Conservation (phyloP, 2,329 filamentous ascomycete species). For the Clathrospora elynae region DNA sequence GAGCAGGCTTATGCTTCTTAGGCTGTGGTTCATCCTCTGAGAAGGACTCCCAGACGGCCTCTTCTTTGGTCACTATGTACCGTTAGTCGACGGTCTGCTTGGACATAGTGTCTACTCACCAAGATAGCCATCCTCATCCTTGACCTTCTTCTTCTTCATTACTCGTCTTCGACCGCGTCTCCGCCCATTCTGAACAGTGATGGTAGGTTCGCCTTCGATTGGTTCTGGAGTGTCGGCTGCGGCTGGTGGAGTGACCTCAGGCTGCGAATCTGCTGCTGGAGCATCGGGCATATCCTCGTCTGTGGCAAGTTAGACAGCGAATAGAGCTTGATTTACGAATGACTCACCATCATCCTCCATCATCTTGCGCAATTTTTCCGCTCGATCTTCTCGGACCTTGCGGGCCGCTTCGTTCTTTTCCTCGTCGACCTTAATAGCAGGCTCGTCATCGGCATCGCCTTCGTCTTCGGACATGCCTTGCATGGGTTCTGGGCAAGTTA, state of each 20-base stretch:
- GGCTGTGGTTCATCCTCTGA: slow-evolving; percentile 79
- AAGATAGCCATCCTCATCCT: slow-evolving; percentile 89
- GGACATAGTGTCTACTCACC: slow-evolving; percentile 58
- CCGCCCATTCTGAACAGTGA: slow-evolving; percentile 66
- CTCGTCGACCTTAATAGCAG: slow-evolving; percentile 38
- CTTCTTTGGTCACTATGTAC: slow-evolving; percentile 78
- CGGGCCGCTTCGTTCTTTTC: slow-evolving; percentile 44
- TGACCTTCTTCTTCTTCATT: slow-evolving; percentile 84
- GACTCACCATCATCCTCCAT: slow-evolving; percentile 70
- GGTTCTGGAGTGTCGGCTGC: slow-evolving; percentile 24
- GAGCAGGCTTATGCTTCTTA: slow-evolving; percentile 59
- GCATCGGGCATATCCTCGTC: slow-evolving; percentile 66
- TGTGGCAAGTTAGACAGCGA: slow-evolving; percentile 28
- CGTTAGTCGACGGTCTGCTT: slow-evolving; percentile 15
- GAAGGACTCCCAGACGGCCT: slow-evolving; percentile 87
- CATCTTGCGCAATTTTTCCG: slow-evolving; percentile 71
- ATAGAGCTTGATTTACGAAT: neutral
- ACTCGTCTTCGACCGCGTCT: slow-evolving; percentile 78
- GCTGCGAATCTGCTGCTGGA: slow-evolving; percentile 48
- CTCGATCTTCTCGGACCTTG: slow-evolving; percentile 63
- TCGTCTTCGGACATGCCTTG: slow-evolving; percentile 59
- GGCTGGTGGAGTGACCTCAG: slow-evolving; percentile 42
- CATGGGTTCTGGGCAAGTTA: slow-evolving; percentile 52
- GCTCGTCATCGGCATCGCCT: slow-evolving; percentile 38
- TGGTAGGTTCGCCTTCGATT: slow-evolving; percentile 35